Evolutionary conservation across 257 asterid genomes (phyloP).

Genomic region (Scutellaria galericulata): DNA sequence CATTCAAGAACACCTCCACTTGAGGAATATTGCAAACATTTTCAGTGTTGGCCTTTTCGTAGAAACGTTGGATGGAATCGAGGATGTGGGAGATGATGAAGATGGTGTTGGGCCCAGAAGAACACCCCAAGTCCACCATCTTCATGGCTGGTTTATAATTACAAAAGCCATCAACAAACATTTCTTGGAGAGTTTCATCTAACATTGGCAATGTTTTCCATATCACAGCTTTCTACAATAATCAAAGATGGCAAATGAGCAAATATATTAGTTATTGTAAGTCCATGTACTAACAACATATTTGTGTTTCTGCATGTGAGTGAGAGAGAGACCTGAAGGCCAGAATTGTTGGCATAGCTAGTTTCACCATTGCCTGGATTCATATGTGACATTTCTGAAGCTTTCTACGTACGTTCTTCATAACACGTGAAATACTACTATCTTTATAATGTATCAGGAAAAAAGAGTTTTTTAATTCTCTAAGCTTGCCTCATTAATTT

Average conservation of each 20-base stretch:
- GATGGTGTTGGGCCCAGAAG: constrained; percentile 54
- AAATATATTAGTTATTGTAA: too few species aligned
- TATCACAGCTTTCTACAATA: constrained; percentile 38
- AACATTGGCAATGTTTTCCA: constrained; percentile 24
- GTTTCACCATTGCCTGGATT: constrained; percentile 40
- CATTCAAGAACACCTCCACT: constrained; percentile 46
- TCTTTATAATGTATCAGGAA: too few species aligned
- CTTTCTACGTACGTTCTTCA: not conserved
- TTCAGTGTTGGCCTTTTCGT: too few species aligned
- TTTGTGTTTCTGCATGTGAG: not conserved
- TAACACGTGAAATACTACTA: too few species aligned
- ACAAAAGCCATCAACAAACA: not conserved
- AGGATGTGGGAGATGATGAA: constrained; percentile 36
- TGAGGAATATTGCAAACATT: not conserved
- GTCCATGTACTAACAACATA: too few species aligned
- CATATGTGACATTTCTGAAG: constrained; percentile 25
- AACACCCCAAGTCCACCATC: constrained; percentile 46
- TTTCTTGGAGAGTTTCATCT: constrained; percentile 32
- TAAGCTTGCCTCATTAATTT: too few species aligned
- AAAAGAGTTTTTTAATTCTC: too few species aligned
- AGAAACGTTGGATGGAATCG: not conserved
- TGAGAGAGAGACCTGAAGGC: constrained; percentile 33
- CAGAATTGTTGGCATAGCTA: constrained; percentile 49
- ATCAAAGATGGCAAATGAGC: not conserved
- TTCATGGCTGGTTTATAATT: constrained; percentile 1